Evolutionary conservation across 352 stramenopile species (phyloP), one percentile per base, ranked within the genome.

Genomic region (Phytophthora citrophthora): DNA sequence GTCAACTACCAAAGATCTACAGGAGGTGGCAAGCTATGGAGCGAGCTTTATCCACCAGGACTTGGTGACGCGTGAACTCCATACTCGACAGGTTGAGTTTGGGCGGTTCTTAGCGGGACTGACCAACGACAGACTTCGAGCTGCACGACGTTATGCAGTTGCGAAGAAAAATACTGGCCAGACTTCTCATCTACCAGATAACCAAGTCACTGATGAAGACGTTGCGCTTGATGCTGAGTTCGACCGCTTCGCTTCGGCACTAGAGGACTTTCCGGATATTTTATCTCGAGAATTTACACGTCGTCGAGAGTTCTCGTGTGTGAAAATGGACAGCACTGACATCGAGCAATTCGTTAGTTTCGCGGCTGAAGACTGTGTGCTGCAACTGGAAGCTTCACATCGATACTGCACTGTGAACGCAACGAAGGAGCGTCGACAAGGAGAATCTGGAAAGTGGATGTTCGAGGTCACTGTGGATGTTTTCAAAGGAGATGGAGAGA

Each of bases 381-480:
- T 92, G 24, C 80, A 92, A 47, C 76, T 94, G 6, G 83, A 91
- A 27, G 71, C 66, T 12, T 76, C 85, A 7, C 74, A 90, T 58
- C 70, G 72, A 16, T 92, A 94, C 46, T 92, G 83, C 54, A 88
- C 85, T 1, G 81, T 90, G 3, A 49, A 88, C 20, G 85, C 81
- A 11, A 94, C 83, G 5, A 94, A 92, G 53, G 77, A 84, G 50
- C 74, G 83, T 12, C 77, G 78, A 13, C 81, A 88, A 61, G 85
- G 83, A 2, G 81, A 92, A 54, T 90, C 81, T 16, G 83, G 83
- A 4, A 81, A 82, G 46, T 94, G 85, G 85, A 90, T 94, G 81
- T 94, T 89, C 31, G 83, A 94, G 65, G 82, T 86, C 16, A 76
- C 46, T 12, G 51, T 88, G 36, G 81, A 87, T n/a, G 54, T 76